phyloP scores from a whole-genome alignment of 371 early-diverging fungal genomes.

The Mortierella sp. region DNA sequence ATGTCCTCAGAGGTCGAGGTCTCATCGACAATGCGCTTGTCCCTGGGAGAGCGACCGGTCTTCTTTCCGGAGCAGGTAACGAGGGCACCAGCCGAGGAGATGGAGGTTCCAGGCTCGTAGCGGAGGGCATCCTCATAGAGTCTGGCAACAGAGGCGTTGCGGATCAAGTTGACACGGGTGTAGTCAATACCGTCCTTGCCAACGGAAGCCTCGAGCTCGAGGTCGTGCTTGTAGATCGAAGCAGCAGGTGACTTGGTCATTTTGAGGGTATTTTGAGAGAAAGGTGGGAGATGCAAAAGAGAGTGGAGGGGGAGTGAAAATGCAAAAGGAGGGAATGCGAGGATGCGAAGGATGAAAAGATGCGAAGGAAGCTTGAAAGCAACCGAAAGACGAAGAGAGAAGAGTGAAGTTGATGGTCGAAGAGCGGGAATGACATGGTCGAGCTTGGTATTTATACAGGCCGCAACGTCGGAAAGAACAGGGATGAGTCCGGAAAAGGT shows the following conservation, averaged over 20 bases:
- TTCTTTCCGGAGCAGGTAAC: constrained; percentile 92
- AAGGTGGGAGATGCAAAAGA: neutral
- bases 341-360: too few species aligned
- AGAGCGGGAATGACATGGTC: neutral
- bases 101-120: constrained; percentile 87
- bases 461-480: constrained; percentile 7
- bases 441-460: constrained; percentile 7
- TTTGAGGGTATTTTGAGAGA: constrained; percentile 3
- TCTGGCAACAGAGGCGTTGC: constrained; percentile 81
- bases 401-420: constrained; percentile 4
- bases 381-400: neutral
- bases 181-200: constrained; percentile 57
- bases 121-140: constrained; percentile 96
- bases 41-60: constrained; percentile 89
- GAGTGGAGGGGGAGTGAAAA: neutral
- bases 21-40: constrained; percentile 98
- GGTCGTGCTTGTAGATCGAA: constrained; percentile 47
- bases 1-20: constrained; percentile 81
- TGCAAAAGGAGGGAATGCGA: too few species aligned
- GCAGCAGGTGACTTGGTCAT: constrained; percentile 36
- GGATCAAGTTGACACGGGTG: constrained; percentile 67
- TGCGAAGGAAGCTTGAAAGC: too few species aligned
- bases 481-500: neutral
- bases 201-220: constrained; percentile 48
- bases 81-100: constrained; percentile 93